Conservation (phyloP, 192 early-diverging fungal genomes). For the Coemansia sp. region DNA sequence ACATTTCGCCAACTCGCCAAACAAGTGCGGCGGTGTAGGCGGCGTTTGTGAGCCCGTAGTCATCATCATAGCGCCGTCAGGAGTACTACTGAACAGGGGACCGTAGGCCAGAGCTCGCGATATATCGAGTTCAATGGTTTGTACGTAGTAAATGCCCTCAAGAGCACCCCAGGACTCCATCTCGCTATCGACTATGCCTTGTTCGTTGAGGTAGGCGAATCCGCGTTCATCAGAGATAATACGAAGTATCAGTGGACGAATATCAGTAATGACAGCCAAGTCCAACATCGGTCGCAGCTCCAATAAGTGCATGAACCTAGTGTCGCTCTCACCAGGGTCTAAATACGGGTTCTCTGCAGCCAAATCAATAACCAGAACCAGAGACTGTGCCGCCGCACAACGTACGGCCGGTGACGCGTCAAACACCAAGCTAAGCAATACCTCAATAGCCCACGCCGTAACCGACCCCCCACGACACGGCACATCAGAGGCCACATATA, state of each 20-base stretch:
- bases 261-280: conserved; percentile 48
- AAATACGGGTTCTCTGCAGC: conserved; percentile 50
- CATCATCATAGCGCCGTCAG: conserved; percentile 53
- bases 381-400: conserved; percentile 43
- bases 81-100: conserved; percentile 54
- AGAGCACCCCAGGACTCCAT: conserved; percentile 57
- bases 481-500: conserved; percentile 44
- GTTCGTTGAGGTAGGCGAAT: conserved; percentile 37
- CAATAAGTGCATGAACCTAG: conserved; percentile 32
- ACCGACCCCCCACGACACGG: conserved; percentile 42
- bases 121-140: conserved; percentile 53
- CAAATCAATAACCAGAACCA: conserved; percentile 49
- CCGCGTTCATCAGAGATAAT: conserved; percentile 43
- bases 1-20: conserved; percentile 47
- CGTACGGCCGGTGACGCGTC: conserved; percentile 48
- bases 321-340: conserved; percentile 22
- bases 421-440: conserved; percentile 34
- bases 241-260: conserved; percentile 48
- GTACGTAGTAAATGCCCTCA: conserved; percentile 54
- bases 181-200: conserved; percentile 51
- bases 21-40: conserved; percentile 53
- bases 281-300: conserved; percentile 53
- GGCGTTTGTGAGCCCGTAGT: conserved; percentile 52
- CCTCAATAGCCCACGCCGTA: conserved; percentile 54
- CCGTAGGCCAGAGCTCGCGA: conserved; percentile 50